Percentiles rank a stretch among this genome's conserved stretches.
Conservation (phyloP, 2,329 filamentous ascomycete species). For the Fulvia fulva region DNA sequence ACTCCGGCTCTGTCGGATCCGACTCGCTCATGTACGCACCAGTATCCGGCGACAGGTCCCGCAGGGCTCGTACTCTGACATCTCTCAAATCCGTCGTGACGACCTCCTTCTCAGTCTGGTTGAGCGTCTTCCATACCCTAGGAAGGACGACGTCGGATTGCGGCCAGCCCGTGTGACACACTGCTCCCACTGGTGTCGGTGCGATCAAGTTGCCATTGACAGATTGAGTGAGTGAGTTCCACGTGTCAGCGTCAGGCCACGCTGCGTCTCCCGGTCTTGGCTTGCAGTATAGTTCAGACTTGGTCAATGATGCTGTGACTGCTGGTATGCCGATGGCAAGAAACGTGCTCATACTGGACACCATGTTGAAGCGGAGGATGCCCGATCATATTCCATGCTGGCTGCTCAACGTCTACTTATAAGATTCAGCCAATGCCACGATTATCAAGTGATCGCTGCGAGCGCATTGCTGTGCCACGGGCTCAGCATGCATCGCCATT, state of each 20-base stretch:
- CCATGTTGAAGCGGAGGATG: no score
- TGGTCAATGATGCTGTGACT: no score
- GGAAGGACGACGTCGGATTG: conserved; percentile 4
- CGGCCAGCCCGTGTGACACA: background rate
- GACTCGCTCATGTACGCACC: conserved; percentile 48
- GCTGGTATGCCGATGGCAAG: no score
- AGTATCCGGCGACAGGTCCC: conserved; percentile 40
- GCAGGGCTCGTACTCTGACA: conserved; percentile 25
- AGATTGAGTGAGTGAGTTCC: background rate
- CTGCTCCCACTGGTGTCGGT: background rate
- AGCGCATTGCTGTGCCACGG: no score
- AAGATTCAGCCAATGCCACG: no score
- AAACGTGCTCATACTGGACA: no score
- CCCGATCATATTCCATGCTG: no score
- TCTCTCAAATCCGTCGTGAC: conserved; percentile 9
- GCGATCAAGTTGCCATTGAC: background rate
- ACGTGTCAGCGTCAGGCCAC: background rate
- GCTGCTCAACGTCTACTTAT: no score
- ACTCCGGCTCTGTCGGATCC: conserved; percentile 34
- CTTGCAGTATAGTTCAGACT: background rate
- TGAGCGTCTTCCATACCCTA: conserved; percentile 22
- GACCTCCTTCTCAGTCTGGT: conserved; percentile 31
- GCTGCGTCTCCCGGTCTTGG: background rate
- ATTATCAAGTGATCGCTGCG: no score
- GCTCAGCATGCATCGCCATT: no score